Evolutionary conservation across 305 asterid genomes (phyloP).

Genomic region (Fraxinus velutina): DNA sequence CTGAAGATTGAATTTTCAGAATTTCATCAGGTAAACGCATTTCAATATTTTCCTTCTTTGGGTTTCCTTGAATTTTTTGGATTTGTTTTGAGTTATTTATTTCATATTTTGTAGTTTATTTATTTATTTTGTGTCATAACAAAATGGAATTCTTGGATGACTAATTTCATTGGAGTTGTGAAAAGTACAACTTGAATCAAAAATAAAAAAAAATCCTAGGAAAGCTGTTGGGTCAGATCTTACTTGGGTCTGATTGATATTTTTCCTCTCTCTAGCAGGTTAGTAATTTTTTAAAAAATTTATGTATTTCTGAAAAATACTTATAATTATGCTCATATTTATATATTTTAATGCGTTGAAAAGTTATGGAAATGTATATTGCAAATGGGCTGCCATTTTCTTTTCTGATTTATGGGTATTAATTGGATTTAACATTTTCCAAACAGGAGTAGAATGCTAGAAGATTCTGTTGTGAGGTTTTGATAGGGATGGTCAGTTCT

Average conservation of each 20-base stretch:
- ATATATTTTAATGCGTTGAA: not conserved
- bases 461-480: slow-evolving; percentile 16
- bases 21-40: slow-evolving; percentile 39
- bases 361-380: not conserved
- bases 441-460: slow-evolving; percentile 23
- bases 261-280: slow-evolving; percentile 2
- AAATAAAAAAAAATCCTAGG: slow-evolving; percentile 10
- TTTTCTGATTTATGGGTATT: slow-evolving; percentile 19
- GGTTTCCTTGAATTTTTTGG: not conserved
- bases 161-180: slow-evolving; percentile 13
- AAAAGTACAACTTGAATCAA: slow-evolving; percentile 19
- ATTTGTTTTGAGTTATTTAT: slow-evolving; percentile 9
- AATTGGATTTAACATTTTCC: slow-evolving; percentile 20
- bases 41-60: not conserved
- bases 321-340: not conserved
- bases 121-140: not conserved
- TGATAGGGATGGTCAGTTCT: slow-evolving; percentile 23
- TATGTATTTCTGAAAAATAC: not conserved
- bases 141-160: slow-evolving; percentile 17
- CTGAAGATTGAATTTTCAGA: slow-evolving; percentile 37
- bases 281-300: slow-evolving; percentile 4
- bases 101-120: slow-evolving; percentile 4
- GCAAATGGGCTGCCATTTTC: slow-evolving; percentile 13
- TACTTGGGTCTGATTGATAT: slow-evolving; percentile 20
- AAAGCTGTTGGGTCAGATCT: slow-evolving; percentile 33